phyloP scores from a whole-genome alignment of 1,139 yeast genomes.

The Debaryomyces subglobosus region DNA sequence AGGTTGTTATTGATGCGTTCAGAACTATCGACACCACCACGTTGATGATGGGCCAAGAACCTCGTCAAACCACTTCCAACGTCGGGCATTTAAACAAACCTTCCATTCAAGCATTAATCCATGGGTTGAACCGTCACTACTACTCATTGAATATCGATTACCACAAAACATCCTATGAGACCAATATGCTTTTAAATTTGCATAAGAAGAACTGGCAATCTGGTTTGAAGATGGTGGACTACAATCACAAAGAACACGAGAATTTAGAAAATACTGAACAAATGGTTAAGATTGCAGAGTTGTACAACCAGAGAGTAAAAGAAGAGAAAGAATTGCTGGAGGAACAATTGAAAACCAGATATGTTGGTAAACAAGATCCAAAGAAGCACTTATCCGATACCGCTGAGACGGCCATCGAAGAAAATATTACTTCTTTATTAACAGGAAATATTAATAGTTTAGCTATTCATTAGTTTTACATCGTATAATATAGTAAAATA shows the following conservation, averaged over 20 bases:
- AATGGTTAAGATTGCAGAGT: conserved; percentile 89
- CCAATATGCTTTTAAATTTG: conserved; percentile 88
- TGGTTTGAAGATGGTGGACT: conserved; percentile 80
- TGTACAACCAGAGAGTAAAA: conserved; percentile 85
- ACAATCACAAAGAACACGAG: conserved; percentile 73
- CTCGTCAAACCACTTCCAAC: conserved; percentile 96
- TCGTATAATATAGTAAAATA: not conserved
- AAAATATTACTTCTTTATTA: conserved; percentile 82
- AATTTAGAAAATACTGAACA: conserved; percentile 73
- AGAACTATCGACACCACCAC: conserved; percentile 88
- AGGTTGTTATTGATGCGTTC: conserved; percentile 98
- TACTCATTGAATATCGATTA: conserved; percentile 94
- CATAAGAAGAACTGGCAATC: conserved; percentile 98
- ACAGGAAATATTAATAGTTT: conserved; percentile 89
- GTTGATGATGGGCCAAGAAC: conserved; percentile 95
- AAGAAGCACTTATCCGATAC: conserved; percentile 94
- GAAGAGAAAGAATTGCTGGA: conserved; percentile 90
- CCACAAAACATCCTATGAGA: conserved; percentile 89
- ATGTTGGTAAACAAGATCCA: conserved; percentile 98
- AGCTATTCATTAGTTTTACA: conserved; percentile 60
- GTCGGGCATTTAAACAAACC: conserved; percentile 96
- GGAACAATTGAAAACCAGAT: conserved; percentile 90
- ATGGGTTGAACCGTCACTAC: conserved; percentile 95
- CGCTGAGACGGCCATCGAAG: conserved; percentile 84
- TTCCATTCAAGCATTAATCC: conserved; percentile 96